These are phyloP conservation scores for Aspergillus fructus DNA, from an alignment of 2,329 filamentous ascomycete species.

Conservation along the genomic window DNA sequence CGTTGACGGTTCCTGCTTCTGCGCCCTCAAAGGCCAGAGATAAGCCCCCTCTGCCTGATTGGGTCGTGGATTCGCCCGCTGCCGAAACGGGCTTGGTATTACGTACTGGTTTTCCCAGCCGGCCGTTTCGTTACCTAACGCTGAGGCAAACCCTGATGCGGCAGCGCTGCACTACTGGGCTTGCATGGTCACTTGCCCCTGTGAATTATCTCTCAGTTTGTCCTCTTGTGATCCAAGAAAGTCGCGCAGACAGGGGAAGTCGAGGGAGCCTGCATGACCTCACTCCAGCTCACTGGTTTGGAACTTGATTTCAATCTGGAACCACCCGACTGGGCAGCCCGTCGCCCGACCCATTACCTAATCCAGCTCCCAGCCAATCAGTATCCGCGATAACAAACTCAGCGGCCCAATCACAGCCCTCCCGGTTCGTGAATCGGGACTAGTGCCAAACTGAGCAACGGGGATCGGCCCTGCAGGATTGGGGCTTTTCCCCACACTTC, in stretches of 20 bases:
- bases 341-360: background rate
- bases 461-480: conserved; percentile 28
- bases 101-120: conserved; percentile 28
- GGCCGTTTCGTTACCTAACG: conserved; percentile 11
- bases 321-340: background rate
- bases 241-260: background rate
- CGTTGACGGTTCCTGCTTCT: conserved; percentile 4
- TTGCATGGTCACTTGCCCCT: background rate
- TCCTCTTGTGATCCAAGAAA: no score
- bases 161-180: background rate
- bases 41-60: conserved; percentile 33
- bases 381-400: conserved; percentile 21
- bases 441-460: conserved; percentile 25
- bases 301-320: background rate
- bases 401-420: conserved; percentile 23
- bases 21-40: conserved; percentile 18
- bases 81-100: conserved; percentile 27
- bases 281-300: background rate
- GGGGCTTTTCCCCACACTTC: conserved; percentile 22
- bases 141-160: conserved; percentile 2
- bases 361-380: conserved; percentile 24
- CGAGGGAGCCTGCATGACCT: background rate
- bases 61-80: conserved; percentile 19
- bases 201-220: background rate
- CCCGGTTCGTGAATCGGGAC: conserved; percentile 15